Conservation (phyloP, 2,329 filamentous ascomycete genomes). For the Aureobasidium mangrovei region DNA sequence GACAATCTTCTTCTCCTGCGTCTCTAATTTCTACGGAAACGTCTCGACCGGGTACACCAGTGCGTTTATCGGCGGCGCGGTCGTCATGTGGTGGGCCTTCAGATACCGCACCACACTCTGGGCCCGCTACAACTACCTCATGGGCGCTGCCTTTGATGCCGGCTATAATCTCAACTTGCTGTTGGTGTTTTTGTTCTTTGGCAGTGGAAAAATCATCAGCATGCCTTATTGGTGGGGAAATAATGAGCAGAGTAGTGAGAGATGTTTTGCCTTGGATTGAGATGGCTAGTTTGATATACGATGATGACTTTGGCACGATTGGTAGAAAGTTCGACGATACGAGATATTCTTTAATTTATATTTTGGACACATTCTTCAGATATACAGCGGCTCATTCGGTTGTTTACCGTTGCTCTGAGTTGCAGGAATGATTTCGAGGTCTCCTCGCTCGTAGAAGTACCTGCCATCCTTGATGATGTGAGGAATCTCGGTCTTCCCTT, state of each 20-base stretch:
- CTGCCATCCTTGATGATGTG: constrained; percentile 32
- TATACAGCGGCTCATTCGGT: constrained; percentile 6
- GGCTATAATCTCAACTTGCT: constrained; percentile 53
- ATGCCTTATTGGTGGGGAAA: constrained; percentile 62
- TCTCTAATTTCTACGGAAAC: constrained; percentile 52
- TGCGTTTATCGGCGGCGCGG: constrained; percentile 33
- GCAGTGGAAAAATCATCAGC: constrained; percentile 36
- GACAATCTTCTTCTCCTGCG: constrained; percentile 52
- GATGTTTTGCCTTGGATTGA: constrained; percentile 40
- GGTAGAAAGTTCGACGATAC: background rate
- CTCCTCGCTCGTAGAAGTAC: constrained; percentile 23
- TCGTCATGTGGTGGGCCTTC: constrained; percentile 41
- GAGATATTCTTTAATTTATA: background rate
- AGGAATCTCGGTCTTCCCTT: constrained; percentile 30
- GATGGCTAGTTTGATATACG: background rate
- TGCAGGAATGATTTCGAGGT: constrained; percentile 31
- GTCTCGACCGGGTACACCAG: constrained; percentile 51
- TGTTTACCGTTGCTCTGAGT: constrained; percentile 23
- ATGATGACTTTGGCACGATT: background rate
- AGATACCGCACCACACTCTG: constrained; percentile 38
- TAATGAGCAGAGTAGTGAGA: constrained; percentile 45
- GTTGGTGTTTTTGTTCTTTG: constrained; percentile 42
- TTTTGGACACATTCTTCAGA: background rate
- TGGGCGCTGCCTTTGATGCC: constrained; percentile 33
- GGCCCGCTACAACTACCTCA: constrained; percentile 36